phyloP scores from a whole-genome alignment of 164 flowering plant genomes.

The Platanus orientalis region DNA sequence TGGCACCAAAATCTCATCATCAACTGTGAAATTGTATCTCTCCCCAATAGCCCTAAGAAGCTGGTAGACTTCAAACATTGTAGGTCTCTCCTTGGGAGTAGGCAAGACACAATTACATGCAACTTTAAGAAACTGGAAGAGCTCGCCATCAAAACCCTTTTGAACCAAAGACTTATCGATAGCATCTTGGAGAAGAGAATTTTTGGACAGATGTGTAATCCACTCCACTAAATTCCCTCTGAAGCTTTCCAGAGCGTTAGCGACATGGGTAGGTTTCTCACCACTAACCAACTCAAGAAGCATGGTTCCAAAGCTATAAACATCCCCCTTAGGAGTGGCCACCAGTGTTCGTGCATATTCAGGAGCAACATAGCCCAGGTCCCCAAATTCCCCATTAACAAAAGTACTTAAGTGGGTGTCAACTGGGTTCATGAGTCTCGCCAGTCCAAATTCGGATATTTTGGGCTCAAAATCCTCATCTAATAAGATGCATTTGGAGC shows the following conservation, averaged over 20 bases:
- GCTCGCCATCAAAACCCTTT: constrained; percentile 16
- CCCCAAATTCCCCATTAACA: constrained; percentile 23
- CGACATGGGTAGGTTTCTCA: constrained; percentile 17
- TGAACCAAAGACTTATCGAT: constrained; percentile 22
- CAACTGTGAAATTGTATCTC: constrained; percentile 17
- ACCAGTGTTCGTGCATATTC: constrained; percentile 20
- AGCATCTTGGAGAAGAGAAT: constrained; percentile 13
- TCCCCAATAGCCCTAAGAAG: constrained; percentile 24
- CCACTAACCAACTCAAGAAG: constrained; percentile 24
- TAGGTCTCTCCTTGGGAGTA: constrained; percentile 22
- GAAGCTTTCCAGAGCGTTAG: constrained; percentile 19
- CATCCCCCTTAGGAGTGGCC: constrained; percentile 27
- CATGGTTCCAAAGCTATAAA: constrained; percentile 23
- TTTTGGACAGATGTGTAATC: constrained; percentile 14
- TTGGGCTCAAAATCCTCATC: constrained; percentile 21
- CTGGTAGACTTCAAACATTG: constrained; percentile 21
- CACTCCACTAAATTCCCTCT: constrained; percentile 22
- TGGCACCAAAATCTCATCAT: constrained; percentile 16
- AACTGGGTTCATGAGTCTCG: constrained; percentile 23
- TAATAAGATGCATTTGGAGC: constrained; percentile 22
- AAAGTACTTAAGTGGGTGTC: constrained; percentile 18
- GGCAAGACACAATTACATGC: constrained; percentile 19
- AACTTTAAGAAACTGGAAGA: constrained; percentile 20
- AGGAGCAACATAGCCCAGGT: constrained; percentile 26
- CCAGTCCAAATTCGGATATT: constrained; percentile 23